phyloP scores from a whole-genome alignment of 768 basidiomycete genomes.

The Amanita thiersii region DNA sequence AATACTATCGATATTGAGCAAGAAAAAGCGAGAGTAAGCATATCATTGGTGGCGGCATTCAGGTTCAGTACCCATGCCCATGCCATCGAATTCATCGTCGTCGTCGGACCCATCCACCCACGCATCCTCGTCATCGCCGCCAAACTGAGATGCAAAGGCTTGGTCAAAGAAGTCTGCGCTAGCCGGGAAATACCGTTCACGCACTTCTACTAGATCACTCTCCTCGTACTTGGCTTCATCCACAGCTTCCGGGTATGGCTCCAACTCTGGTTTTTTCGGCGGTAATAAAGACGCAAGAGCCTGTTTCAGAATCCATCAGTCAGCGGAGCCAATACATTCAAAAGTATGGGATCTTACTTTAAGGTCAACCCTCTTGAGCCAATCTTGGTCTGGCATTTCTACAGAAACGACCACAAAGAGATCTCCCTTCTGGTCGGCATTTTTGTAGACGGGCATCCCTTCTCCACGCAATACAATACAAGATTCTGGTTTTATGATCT shows the following conservation, averaged over 20 bases:
- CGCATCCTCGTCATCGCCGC: conserved; percentile 59
- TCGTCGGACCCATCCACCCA: conserved; percentile 70
- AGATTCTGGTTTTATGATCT: conserved; percentile 67
- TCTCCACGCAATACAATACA: conserved; percentile 74
- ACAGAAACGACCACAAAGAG: conserved; percentile 76
- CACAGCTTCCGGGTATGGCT: conserved; percentile 63
- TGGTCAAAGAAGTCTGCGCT: conserved; percentile 72
- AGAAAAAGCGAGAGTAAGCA: not conserved
- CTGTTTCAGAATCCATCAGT: conserved; percentile 25
- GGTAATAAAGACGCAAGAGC: conserved; percentile 61
- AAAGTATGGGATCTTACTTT: conserved; percentile 29
- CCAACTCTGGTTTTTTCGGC: conserved; percentile 66
- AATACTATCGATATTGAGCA: not conserved
- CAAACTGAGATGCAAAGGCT: conserved; percentile 64
- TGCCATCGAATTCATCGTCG: conserved; percentile 34
- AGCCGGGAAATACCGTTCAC: conserved; percentile 71
- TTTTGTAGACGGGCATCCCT: conserved; percentile 81
- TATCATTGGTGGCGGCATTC: conserved; percentile 56
- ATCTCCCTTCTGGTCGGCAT: conserved; percentile 64
- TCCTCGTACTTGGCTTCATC: conserved; percentile 69
- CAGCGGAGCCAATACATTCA: not conserved
- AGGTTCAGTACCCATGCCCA: conserved; percentile 26
- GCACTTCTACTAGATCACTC: conserved; percentile 75
- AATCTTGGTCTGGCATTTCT: conserved; percentile 80
- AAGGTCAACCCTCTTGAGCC: conserved; percentile 60